A percentile compares a stretch with the other conserved stretches of the same genome.
Conservation (phyloP, 2,329 filamentous ascomycete genomes). For the Monosporascus sp. region DNA sequence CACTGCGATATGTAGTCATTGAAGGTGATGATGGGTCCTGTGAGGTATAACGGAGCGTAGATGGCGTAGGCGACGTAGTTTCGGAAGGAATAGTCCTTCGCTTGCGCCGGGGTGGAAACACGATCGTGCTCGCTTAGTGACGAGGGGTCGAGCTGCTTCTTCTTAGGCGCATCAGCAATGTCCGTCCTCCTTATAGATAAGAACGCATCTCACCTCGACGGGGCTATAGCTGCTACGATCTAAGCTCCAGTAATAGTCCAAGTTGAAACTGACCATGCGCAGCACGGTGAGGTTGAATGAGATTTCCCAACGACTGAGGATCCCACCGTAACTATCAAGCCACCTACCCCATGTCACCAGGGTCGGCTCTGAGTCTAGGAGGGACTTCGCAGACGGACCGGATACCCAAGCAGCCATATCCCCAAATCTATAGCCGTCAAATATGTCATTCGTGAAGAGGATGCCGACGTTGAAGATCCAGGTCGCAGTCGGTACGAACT, state of each 20-base stretch:
- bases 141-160: slow-evolving; percentile 90
- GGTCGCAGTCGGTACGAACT: slow-evolving; percentile 67
- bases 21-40: slow-evolving; percentile 92
- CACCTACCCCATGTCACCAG: slow-evolving; percentile 59
- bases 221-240: slow-evolving; percentile 58
- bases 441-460: slow-evolving; percentile 86
- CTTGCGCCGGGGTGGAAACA: slow-evolving; percentile 66
- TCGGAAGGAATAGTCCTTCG: slow-evolving; percentile 68
- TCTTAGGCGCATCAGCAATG: slow-evolving; percentile 70
- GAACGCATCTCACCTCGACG: slow-evolving; percentile 64
- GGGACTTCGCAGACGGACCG: slow-evolving; percentile 23
- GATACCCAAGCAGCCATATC: slow-evolving; percentile 52
- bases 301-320: slow-evolving; percentile 93
- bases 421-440: slow-evolving; percentile 67
- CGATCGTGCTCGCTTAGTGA: slow-evolving; percentile 86
- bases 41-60: slow-evolving; percentile 88
- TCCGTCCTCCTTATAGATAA: neutral
- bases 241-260: slow-evolving; percentile 93
- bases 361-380: slow-evolving; percentile 34
- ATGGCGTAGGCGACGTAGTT: slow-evolving; percentile 88
- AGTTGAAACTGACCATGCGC: slow-evolving; percentile 89
- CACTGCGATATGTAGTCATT: slow-evolving; percentile 94
- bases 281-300: slow-evolving; percentile 94
- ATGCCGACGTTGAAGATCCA: slow-evolving; percentile 87
- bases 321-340: slow-evolving; percentile 73